Conservation (phyloP, 225 moss, liverwort and hornwort species). For the Physcomitrium patens region DNA sequence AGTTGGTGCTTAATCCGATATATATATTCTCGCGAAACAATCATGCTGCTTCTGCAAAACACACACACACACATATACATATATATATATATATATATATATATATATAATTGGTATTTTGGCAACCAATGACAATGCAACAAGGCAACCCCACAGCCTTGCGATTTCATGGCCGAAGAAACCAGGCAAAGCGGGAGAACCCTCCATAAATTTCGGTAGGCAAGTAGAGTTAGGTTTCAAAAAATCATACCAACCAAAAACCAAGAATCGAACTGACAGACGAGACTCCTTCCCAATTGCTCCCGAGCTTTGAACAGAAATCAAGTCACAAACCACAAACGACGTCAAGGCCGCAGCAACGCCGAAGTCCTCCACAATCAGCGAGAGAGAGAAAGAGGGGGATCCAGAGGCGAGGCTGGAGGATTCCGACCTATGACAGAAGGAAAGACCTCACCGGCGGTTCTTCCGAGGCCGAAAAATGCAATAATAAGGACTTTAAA, state of each 20-base stretch:
- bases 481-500: too few species aligned
- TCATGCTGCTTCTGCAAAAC: neutral
- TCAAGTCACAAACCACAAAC: neutral
- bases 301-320: neutral
- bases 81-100: too few species aligned
- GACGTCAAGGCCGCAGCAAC: neutral
- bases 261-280: conserved; percentile 4
- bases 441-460: neutral
- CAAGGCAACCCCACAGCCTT: conserved; percentile 16
- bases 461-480: neutral
- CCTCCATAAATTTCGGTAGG: conserved; percentile 9
- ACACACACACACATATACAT: too few species aligned
- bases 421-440: neutral
- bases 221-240: neutral
- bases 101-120: neutral
- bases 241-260: neutral
- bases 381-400: neutral
- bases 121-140: conserved; percentile 4
- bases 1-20: neutral
- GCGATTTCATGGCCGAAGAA: neutral
- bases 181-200: neutral
- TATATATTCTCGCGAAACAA: neutral
- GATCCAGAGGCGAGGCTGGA: neutral
- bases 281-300: neutral
- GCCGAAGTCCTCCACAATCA: neutral